These are phyloP conservation scores for Salmacisia buchloeana DNA, from an alignment of 1,284 basidiomycete species.

Conservation along the genomic window DNA sequence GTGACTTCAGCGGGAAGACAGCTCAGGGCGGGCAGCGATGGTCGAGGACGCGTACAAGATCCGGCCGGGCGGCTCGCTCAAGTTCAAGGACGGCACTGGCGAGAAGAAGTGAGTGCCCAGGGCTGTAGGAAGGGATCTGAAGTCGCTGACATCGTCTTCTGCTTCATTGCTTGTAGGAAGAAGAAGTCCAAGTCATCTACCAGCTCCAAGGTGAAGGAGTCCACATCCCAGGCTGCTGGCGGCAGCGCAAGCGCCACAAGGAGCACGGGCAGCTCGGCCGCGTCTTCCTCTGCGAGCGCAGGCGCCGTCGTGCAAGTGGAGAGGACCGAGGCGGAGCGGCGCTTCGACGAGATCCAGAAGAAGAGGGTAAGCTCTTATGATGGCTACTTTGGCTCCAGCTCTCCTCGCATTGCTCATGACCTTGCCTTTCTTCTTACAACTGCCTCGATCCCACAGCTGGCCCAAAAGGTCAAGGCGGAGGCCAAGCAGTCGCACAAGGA, in stretches of 20 bases:
- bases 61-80: slow-evolving; percentile 45
- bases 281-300: background rate
- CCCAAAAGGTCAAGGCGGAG: slow-evolving; percentile 71
- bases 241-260: background rate
- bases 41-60: slow-evolving; percentile 26
- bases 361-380: slow-evolving; percentile 66
- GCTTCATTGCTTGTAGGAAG: slow-evolving; percentile 20
- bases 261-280: background rate
- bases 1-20: too few species aligned
- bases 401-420: slow-evolving; percentile 4
- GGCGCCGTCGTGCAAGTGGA: slow-evolving; percentile 45
- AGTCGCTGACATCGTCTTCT: slow-evolving; percentile 8
- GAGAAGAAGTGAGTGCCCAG: slow-evolving; percentile 23
- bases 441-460: slow-evolving; percentile 57
- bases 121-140: too few species aligned
- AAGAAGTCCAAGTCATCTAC: slow-evolving; percentile 33
- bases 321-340: slow-evolving; percentile 79
- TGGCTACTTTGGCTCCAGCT: background rate
- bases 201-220: background rate
- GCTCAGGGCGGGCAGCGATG: too few species aligned
- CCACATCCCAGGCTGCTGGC: background rate
- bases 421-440: background rate
- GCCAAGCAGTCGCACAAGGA: slow-evolving; percentile 91
- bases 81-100: slow-evolving; percentile 37
- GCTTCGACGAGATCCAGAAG: slow-evolving; percentile 79